Conservation (phyloP, 192 early-diverging fungal genomes). For the Umbelopsis sp. region DNA sequence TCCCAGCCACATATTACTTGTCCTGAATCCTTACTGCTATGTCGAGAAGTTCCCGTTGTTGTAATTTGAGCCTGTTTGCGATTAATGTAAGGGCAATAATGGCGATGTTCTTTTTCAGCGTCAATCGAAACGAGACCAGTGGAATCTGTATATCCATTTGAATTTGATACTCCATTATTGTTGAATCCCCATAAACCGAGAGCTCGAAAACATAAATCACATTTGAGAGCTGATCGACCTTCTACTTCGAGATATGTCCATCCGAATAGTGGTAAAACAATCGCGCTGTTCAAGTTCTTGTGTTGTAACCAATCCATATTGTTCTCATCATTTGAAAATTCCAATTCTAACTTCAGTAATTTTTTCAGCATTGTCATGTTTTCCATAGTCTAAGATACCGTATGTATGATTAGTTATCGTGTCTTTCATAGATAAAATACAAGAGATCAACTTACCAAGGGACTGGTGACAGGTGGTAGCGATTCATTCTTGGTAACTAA, state of each 20-base stretch:
- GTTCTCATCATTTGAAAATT: not conserved
- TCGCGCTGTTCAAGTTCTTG: not conserved
- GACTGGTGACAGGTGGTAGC: not conserved
- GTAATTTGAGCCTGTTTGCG: not conserved
- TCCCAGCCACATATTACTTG: constrained; percentile 3
- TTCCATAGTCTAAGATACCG: not conserved
- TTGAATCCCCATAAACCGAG: not conserved
- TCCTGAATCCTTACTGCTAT: not conserved
- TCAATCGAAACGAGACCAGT: not conserved
- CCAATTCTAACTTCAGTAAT: not conserved
- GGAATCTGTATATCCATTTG: not conserved
- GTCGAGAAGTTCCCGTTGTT: not conserved
- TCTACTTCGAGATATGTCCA: not conserved
- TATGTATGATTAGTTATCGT: not conserved
- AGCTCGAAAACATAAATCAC: constrained; percentile 10
- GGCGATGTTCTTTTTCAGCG: constrained; percentile 2
- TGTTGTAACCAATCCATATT: not conserved
- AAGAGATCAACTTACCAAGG: not conserved
- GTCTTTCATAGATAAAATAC: not conserved
- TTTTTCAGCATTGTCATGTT: not conserved
- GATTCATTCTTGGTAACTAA: not conserved
- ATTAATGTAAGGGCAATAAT: constrained; percentile 2
- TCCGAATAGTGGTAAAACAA: not conserved
- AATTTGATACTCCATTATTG: not conserved
- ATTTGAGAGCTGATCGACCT: not conserved